Evolutionary conservation across 2,329 filamentous ascomycete genomes (phyloP), one percentile per base, ranked within the genome.

Genomic region (Penicillium sp.): DNA sequence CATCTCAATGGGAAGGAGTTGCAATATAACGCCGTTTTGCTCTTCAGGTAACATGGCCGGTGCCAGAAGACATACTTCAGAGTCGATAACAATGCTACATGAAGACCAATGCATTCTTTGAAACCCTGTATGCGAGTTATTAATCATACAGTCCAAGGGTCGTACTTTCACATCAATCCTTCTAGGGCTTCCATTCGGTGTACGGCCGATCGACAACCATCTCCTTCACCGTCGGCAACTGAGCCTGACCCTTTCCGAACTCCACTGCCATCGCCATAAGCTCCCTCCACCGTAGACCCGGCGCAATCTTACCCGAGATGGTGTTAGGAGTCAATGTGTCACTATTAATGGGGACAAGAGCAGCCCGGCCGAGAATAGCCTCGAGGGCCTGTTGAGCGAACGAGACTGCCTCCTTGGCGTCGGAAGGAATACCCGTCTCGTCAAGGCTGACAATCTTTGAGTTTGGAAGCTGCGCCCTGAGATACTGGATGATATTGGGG

Each of bases 341-440:
- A 39, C 47, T 50, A 33, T 50, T 50, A 39, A 50, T 42, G 18
- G 80, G 80, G 13, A 84, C 77, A 0, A 76, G 78, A 49, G 82
- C 79, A 44, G 73, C 75, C n/a, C 81, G 72, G 8, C 79, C 80
- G 0, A 82, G 74, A 24, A 84, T 64, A 2, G 80, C 79, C 63
- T 84, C 81, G 74, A 85, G 79, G 4, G 76, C 81, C 67, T 83
- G 80, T 76, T 79, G 82, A 4, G 83, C 81, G 62, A 84, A 84
- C 4, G 77, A 81, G 48, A 82, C 72, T 8, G 81, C 80, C 64
- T 85, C 81, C 65, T 84, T 85, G 10, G 81, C 81, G 41, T 76
- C 78, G 1, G 70, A 78, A 0, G 80, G 79, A 44, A 85, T 74
- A 6, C 81, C 81, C 2, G 79, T 79, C 47, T 80, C 80, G 55